phyloP scores from a whole-genome alignment of 257 asterid species.

The Euphrasia confusa region DNA sequence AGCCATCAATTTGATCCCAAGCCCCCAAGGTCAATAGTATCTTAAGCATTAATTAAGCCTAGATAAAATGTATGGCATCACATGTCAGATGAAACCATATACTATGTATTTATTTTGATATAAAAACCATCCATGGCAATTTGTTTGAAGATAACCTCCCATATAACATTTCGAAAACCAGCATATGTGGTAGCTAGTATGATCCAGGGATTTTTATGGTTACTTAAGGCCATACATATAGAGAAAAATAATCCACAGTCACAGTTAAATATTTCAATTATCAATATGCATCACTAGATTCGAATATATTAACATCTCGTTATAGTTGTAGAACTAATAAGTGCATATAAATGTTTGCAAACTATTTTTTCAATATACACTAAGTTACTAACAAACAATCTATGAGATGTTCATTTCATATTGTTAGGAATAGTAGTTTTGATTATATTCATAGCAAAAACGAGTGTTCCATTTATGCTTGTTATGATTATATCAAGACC shows the following conservation, averaged over 20 bases:
- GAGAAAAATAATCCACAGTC: neutral
- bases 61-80: conserved; percentile 9
- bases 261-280: neutral
- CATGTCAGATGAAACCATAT: conserved; percentile 4
- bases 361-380: too few species aligned
- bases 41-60: conserved; percentile 9
- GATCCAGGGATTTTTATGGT: neutral
- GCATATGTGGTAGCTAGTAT: neutral
- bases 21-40: neutral
- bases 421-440: too few species aligned
- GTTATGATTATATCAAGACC: too few species aligned
- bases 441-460: too few species aligned
- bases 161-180: conserved; percentile 4
- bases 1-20: neutral
- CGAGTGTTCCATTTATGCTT: too few species aligned
- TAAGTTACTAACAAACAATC: too few species aligned
- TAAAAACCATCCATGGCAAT: conserved; percentile 8
- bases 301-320: neutral
- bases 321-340: neutral
- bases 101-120: conserved; percentile 1
- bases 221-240: too few species aligned
- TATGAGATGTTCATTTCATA: too few species aligned
- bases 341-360: too few species aligned
- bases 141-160: neutral
- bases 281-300: neutral